Conservation (phyloP, 2,329 filamentous ascomycete species). For the Cercospora sp. region DNA sequence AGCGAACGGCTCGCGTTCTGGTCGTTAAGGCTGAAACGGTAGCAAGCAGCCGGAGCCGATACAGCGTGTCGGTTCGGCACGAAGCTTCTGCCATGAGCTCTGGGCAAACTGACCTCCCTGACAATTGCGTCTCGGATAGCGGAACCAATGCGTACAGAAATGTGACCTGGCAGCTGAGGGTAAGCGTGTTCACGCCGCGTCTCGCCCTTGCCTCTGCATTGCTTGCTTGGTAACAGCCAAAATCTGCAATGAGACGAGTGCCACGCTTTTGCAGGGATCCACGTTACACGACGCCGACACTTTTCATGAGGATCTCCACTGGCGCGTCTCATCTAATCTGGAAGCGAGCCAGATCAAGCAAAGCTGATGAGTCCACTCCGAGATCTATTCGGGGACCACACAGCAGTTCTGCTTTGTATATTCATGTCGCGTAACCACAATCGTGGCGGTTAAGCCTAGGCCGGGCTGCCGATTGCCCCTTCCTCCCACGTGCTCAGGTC, state of each 20-base stretch:
- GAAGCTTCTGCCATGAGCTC: not conserved
- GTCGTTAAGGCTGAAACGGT: slow-evolving; percentile 4
- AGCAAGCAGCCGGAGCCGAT: not conserved
- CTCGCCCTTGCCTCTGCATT: not conserved
- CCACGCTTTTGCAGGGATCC: slow-evolving; percentile 18
- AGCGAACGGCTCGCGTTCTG: not conserved
- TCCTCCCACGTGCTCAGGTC: slow-evolving; percentile 3
- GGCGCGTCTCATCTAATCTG: slow-evolving; percentile 15
- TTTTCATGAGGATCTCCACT: slow-evolving; percentile 19
- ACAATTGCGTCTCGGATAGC: not conserved
- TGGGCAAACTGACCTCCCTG: not conserved
- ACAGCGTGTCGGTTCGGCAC: not conserved
- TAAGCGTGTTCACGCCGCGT: not conserved
- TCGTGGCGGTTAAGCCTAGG: not conserved
- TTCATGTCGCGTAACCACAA: not conserved
- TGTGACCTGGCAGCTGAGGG: not conserved
- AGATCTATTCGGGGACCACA: slow-evolving; percentile 6
- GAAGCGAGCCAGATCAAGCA: slow-evolving; percentile 9
- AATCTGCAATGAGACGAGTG: slow-evolving; percentile 16
- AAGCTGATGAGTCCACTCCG: not conserved
- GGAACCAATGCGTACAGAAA: not conserved
- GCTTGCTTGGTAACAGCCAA: not conserved
- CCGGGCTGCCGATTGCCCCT: not conserved
- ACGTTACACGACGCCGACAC: slow-evolving; percentile 22
- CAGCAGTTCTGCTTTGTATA: not conserved